A percentile compares a stretch with the other conserved stretches of the same genome.
Conservation (phyloP, 352 stramenopile genomes). For the Sclerospora graminicola region DNA sequence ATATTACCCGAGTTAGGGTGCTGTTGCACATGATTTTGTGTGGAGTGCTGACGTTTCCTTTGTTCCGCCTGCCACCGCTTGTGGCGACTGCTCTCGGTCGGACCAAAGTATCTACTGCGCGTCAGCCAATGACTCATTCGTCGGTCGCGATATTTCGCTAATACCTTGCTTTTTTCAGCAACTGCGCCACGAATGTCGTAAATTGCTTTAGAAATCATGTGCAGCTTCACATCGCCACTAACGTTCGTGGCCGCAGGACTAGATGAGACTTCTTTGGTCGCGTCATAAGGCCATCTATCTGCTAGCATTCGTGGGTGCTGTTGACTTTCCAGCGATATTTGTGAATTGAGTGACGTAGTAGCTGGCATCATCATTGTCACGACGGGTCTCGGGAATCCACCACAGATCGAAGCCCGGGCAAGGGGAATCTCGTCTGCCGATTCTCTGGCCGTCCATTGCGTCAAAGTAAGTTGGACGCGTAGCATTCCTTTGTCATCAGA, state of each 20-base stretch:
- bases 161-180: slow-evolving; percentile 40
- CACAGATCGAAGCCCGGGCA: slow-evolving; percentile 19
- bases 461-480: slow-evolving; percentile 12
- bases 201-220: slow-evolving; percentile 61
- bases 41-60: slow-evolving; percentile 40
- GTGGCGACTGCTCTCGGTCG: slow-evolving; percentile 64
- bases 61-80: slow-evolving; percentile 69
- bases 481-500: slow-evolving; percentile 14
- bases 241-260: slow-evolving; percentile 2
- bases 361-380: slow-evolving; percentile 17
- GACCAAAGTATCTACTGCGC: slow-evolving; percentile 70
- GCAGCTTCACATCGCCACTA: slow-evolving; percentile 49
- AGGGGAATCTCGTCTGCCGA: slow-evolving; percentile 7
- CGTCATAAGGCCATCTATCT: slow-evolving; percentile 60
- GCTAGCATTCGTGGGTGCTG: slow-evolving; percentile 22
- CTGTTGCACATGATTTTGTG: slow-evolving; percentile 17
- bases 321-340: slow-evolving; percentile 11
- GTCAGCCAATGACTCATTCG: slow-evolving; percentile 38
- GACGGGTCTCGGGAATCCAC: slow-evolving; percentile 15
- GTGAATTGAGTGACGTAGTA: slow-evolving; percentile 14
- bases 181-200: slow-evolving; percentile 63
- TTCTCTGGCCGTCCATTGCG: slow-evolving; percentile 13
- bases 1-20: slow-evolving; percentile 7
- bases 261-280: slow-evolving; percentile 29
- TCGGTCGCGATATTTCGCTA: slow-evolving; percentile 47